phyloP scores from a whole-genome alignment of 2,329 filamentous ascomycete species.

The Aspergillus sp. region DNA sequence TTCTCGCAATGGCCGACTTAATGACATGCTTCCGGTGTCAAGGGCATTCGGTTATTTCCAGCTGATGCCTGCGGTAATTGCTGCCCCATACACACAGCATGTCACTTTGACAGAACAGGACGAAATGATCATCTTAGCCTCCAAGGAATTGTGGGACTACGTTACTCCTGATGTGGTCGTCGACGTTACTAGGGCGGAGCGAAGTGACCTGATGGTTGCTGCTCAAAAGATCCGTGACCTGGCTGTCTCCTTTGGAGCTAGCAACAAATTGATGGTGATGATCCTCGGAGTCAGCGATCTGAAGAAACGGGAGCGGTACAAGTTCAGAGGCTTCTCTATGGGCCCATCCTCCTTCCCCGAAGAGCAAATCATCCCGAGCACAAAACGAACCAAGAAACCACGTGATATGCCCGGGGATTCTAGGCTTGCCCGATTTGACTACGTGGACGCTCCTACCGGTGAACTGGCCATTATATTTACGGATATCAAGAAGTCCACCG shows the following conservation, averaged over 20 bases:
- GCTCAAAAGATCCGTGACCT: slow-evolving; percentile 91
- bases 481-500: slow-evolving; percentile 97
- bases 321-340: slow-evolving; percentile 72
- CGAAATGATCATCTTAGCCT: slow-evolving; percentile 88
- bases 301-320: slow-evolving; percentile 72
- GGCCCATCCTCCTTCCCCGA: slow-evolving; percentile 67
- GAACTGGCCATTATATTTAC: slow-evolving; percentile 94
- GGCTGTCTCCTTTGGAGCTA: slow-evolving; percentile 90
- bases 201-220: slow-evolving; percentile 85
- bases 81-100: slow-evolving; percentile 75
- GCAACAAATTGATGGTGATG: slow-evolving; percentile 98
- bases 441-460: slow-evolving; percentile 84
- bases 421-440: slow-evolving; percentile 76
- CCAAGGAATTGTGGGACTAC: slow-evolving; percentile 91
- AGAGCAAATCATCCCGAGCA: slow-evolving; percentile 53
- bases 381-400: slow-evolving; percentile 56
- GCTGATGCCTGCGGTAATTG: slow-evolving; percentile 85
- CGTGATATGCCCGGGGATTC: slow-evolving; percentile 66
- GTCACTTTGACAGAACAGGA: slow-evolving; percentile 78
- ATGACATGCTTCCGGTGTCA: slow-evolving; percentile 85
- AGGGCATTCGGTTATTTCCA: slow-evolving; percentile 92
- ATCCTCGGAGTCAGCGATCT: slow-evolving; percentile 89
- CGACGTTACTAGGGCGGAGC: slow-evolving; percentile 80
- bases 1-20: slow-evolving; percentile 86
- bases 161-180: slow-evolving; percentile 83